Percentiles rank a stretch among this genome's conserved stretches.
phyloP scores from a whole-genome alignment of 768 basidiomycete species.

The Trametes maxima region DNA sequence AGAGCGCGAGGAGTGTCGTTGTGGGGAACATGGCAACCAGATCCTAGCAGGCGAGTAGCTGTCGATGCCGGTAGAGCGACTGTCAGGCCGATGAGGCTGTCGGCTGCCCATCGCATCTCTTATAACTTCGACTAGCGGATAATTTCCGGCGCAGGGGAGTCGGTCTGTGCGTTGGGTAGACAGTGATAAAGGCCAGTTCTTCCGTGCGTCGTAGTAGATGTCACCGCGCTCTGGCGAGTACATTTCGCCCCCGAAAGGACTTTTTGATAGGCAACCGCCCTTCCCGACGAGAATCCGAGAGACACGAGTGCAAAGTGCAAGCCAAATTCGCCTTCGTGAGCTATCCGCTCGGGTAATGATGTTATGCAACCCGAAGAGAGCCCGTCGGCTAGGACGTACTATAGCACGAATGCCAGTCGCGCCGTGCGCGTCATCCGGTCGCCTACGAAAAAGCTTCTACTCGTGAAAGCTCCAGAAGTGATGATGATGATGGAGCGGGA shows the following conservation, averaged over 20 bases:
- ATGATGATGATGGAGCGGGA: slow-evolving; percentile 13
- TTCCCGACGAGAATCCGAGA: slow-evolving; percentile 15
- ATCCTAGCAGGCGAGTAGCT: neutral
- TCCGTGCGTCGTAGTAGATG: neutral
- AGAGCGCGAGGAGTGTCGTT: slow-evolving; percentile 33
- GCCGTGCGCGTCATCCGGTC: neutral
- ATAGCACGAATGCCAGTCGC: neutral
- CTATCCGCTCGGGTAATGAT: neutral
- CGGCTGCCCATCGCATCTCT: neutral
- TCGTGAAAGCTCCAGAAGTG: neutral
- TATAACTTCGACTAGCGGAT: slow-evolving; percentile 12
- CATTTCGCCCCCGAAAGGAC: too few species aligned
- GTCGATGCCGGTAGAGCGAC: slow-evolving; percentile 15
- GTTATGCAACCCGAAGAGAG: slow-evolving; percentile 11
- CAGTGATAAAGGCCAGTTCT: neutral
- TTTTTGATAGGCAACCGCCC: too few species aligned
- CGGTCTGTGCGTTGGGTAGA: neutral
- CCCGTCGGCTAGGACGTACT: slow-evolving; percentile 10
- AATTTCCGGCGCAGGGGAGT: slow-evolving; percentile 5
- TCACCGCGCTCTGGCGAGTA: too few species aligned
- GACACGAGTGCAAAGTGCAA: neutral
- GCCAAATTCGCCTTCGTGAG: neutral
- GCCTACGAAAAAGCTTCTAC: neutral
- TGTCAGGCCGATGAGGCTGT: slow-evolving; percentile 22
- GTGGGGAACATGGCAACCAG: slow-evolving; percentile 34